Evolutionary conservation across 2,329 filamentous ascomycete species (phyloP), one percentile per base, ranked within the genome.

Genomic region (Sclerotinia trifoliorum): DNA sequence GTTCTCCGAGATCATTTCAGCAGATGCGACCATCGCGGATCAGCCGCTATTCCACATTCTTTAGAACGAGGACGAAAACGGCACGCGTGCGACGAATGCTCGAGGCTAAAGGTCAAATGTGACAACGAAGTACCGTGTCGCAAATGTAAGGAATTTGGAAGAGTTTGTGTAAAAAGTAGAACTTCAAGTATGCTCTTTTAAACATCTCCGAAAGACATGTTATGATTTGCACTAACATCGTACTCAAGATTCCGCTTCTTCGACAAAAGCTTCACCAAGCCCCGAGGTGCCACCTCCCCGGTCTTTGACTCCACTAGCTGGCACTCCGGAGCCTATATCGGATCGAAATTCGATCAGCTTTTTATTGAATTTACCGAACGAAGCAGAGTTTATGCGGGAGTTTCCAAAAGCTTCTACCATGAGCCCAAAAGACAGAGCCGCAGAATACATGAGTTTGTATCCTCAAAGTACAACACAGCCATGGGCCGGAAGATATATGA

Each of bases 41-140:
- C 66, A 21, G 73, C 72, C 21, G 72, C 75, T 13, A 78, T 78
- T 32, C 76, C 76, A 7, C 74, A 71, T 65, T 75, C 75, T 1
- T 65, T 77, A 2, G 76, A 78, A 56, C 67, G 76, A 66, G 76
- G 76, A n/a, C 73, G 76, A 21, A 78, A 78, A 69, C 71, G 75
- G 35, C 76, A 77, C 69, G 76, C 76, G 17, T 78, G 75, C 69
- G 74, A 78, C 57, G 75, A 77, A 61, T 78, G 76, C 67, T 76
- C 75, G 29, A 68, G 76, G 58, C 66, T 78, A 42, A 78, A 78
- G 67, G 73, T 78, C 67, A 78, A 78, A 69, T 78, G 76, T 68
- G 76, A 78, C 68, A 76, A 74, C 60, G 71, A 75, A 63, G 70
- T 74, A 13, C 76, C 76, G 1, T 78, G 76, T 66, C 70, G 71